These are phyloP conservation scores for Aquanectria penicillioides DNA, from an alignment of 2,329 filamentous ascomycete genomes.

Conservation along the genomic window DNA sequence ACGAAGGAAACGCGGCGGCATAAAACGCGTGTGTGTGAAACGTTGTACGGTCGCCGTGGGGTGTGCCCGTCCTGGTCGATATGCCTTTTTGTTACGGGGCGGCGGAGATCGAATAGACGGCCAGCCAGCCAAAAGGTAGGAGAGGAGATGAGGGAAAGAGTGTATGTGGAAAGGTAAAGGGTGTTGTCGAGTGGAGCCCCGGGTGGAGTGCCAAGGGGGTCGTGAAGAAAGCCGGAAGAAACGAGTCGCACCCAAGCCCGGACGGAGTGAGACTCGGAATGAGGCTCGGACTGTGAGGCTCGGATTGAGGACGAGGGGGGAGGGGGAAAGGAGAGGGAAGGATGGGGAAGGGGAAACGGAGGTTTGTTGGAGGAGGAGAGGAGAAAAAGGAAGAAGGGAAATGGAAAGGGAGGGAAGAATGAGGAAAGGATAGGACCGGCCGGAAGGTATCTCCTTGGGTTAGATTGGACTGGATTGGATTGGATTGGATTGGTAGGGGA, in stretches of 20 bases:
- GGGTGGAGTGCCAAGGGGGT: slow-evolving; percentile 26
- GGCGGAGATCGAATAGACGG: too few species aligned
- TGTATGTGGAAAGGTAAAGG: slow-evolving; percentile 32
- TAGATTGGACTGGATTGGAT: slow-evolving; percentile 18
- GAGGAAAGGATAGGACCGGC: slow-evolving; percentile 3
- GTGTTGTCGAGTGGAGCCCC: slow-evolving; percentile 18
- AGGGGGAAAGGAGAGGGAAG: neutral
- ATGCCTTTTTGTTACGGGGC: too few species aligned
- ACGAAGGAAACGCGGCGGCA: slow-evolving; percentile 5
- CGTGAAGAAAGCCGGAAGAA: slow-evolving; percentile 26
- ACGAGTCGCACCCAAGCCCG: too few species aligned
- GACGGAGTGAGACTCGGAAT: too few species aligned
- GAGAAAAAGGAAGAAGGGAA: slow-evolving; percentile 11
- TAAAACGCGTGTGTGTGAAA: slow-evolving; percentile 21
- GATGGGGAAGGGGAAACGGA: neutral
- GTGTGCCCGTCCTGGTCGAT: slow-evolving; percentile 20
- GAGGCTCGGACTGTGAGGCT: too few species aligned
- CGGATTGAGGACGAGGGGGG: neutral
- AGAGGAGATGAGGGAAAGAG: slow-evolving; percentile 20
- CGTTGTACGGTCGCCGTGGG: slow-evolving; percentile 30
- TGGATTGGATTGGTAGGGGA: slow-evolving; percentile 4
- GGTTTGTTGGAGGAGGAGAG: slow-evolving; percentile 2
- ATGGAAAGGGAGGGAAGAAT: slow-evolving; percentile 15
- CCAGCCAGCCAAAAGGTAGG: slow-evolving; percentile 7
- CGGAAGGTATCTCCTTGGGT: slow-evolving; percentile 7